Evolutionary conservation across 192 early-diverging fungal species (phyloP), one percentile per base, ranked within the genome.

Genomic region (Coemansia sp.): DNA sequence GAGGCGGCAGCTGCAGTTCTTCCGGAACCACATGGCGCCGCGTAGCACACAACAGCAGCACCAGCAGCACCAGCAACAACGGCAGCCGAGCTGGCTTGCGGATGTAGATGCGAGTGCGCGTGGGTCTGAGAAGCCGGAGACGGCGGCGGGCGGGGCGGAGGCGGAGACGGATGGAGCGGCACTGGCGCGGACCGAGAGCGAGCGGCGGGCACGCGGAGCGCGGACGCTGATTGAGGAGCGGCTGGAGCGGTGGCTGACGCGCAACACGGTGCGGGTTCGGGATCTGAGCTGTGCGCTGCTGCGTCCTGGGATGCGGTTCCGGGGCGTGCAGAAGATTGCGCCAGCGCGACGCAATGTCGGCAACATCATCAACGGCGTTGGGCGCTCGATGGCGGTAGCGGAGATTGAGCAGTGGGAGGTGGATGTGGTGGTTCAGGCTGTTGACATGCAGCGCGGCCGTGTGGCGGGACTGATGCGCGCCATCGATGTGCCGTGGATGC

Each of bases 401-500:
- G 42, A 60, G 56, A 23, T 56, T 6, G 77, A 75, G 63, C 68
- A 72, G 52, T 80, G 77, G 77, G 72, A 80, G 65, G 77, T 75
- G 21, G 38, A 54, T 21, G 77, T 80, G 21, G 74, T 65, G 4
- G 61, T 84, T 1, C 72, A 84, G 49, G 61, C 72, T 11, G 83
- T 84, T 9, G 83, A 84, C 48, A 76, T 72, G 70, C 16, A 11
- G 45, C 58, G 53, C 6, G 83, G 77, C 23, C 43, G 45, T 5
- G 59, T 80, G 48, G 26, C 71, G 11, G 88, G 88, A 1, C 65
- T 85, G 61, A 90, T 90, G 88, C 80, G 77, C 57, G 85, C 87
- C 4, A 77, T 88, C 40, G 85, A 88, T 63, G 86, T 89, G 32
- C 86, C 85, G 6, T 64, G 71, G 44, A 82, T 84, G 52, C 72